Percentiles rank a stretch among this genome's conserved stretches.
These are phyloP conservation scores for Gonapodya sp. DNA, from an alignment of 192 early-diverging fungal genomes.

Conservation along the genomic window DNA sequence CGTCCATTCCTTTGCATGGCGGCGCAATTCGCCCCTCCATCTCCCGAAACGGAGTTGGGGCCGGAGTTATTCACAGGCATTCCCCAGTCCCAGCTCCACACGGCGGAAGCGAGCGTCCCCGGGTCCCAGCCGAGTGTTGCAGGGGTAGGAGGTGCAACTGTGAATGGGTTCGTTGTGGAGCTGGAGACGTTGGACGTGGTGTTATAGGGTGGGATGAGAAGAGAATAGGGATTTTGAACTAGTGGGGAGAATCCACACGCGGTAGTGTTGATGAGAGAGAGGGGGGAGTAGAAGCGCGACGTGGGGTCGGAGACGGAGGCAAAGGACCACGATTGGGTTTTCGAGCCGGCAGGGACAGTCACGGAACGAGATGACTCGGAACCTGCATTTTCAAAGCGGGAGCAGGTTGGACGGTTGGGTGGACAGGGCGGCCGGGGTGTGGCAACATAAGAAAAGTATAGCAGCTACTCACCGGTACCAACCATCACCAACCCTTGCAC, in stretches of 20 bases:
- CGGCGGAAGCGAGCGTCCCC: neutral
- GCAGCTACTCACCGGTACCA: neutral
- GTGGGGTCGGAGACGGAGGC: neutral
- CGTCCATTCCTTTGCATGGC: neutral
- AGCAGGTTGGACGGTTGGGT: neutral
- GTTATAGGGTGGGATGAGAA: neutral
- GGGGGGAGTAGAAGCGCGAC: neutral
- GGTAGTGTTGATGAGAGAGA: neutral
- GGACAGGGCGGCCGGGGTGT: neutral
- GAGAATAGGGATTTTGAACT: neutral
- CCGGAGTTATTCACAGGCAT: neutral
- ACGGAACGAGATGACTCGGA: neutral
- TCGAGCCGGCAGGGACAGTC: neutral
- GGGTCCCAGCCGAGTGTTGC: neutral
- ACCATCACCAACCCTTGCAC: neutral
- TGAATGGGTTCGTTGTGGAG: neutral
- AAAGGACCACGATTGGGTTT: neutral
- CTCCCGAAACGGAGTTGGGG: neutral
- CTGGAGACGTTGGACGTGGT: neutral
- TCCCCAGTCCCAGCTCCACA: conserved; percentile 6
- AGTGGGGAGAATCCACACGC: neutral
- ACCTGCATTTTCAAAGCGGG: too few relatives aligned
- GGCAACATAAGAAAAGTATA: neutral
- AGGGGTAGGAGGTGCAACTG: neutral
- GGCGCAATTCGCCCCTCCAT: neutral